These are phyloP conservation scores for Coemansia sp. DNA, from an alignment of 192 early-diverging fungal species.

Conservation along the genomic window DNA sequence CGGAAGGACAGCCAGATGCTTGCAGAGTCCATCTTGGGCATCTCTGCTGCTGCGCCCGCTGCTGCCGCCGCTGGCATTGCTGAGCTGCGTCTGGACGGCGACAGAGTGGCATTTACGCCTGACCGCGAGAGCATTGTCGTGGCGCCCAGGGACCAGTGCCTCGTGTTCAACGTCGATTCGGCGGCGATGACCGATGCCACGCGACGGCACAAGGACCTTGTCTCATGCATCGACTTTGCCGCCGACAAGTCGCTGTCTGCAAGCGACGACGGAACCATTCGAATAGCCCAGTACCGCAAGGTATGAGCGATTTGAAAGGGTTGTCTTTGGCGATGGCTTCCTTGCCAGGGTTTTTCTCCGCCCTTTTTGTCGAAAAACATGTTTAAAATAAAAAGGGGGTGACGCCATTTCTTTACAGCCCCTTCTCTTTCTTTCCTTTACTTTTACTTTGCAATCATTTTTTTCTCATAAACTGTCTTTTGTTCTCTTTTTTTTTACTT, in stretches of 20 bases:
- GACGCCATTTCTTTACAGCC: constrained; percentile 8
- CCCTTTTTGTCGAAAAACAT: too few species aligned
- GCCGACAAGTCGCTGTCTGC: constrained; percentile 46
- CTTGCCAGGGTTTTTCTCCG: too few species aligned
- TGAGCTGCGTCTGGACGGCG: constrained; percentile 38
- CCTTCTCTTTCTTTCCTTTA: neutral
- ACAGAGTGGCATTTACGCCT: constrained; percentile 46
- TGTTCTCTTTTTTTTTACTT: neutral
- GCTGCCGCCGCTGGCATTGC: neutral
- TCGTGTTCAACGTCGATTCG: constrained; percentile 51
- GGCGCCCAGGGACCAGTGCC: constrained; percentile 41
- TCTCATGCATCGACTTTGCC: constrained; percentile 43
- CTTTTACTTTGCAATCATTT: neutral
- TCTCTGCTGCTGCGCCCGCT: constrained; percentile 11
- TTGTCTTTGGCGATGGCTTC: too few species aligned
- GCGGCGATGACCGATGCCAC: constrained; percentile 44
- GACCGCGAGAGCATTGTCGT: constrained; percentile 43
- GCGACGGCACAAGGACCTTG: constrained; percentile 50
- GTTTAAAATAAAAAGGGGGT: neutral
- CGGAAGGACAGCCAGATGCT: constrained; percentile 35
- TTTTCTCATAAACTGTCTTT: neutral
- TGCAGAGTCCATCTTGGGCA: constrained; percentile 35
- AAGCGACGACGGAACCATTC: constrained; percentile 52
- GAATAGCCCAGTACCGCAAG: constrained; percentile 45
- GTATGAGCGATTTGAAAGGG: constrained; percentile 32